phyloP scores from a whole-genome alignment of 306 rosid species.

The Comarum palustre region DNA sequence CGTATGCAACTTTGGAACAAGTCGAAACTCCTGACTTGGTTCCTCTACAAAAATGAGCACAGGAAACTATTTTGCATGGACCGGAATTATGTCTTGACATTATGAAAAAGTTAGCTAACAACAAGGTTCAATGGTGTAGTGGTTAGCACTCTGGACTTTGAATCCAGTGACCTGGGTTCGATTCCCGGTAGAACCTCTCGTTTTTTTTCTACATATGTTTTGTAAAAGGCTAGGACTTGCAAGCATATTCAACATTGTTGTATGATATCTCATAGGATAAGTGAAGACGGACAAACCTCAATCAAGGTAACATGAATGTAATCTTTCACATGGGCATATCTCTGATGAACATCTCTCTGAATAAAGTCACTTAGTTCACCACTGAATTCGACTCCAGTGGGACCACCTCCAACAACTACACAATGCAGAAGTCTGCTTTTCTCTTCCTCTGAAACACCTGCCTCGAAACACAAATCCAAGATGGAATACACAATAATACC shows the following conservation, averaged over 20 bases:
- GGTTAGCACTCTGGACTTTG: conserved; percentile 12
- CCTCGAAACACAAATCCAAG: conserved; percentile 28
- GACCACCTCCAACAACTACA: conserved; percentile 99
- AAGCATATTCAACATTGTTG: conserved; percentile 5
- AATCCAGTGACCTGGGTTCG: conserved; percentile 6
- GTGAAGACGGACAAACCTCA: conserved; percentile 58
- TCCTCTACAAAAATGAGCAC: not conserved
- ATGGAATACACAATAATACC: conserved; percentile 5
- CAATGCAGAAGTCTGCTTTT: conserved; percentile 79
- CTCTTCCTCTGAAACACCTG: conserved; percentile 77
- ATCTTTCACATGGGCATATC: conserved; percentile 88
- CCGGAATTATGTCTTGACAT: not conserved
- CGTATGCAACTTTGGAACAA: not conserved
- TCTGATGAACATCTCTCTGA: conserved; percentile 71
- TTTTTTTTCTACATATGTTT: not conserved
- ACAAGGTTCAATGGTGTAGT: conserved; percentile 10
- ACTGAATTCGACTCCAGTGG: conserved; percentile 97
- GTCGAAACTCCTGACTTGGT: not conserved
- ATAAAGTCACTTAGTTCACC: conserved; percentile 98
- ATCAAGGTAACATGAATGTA: conserved; percentile 82
- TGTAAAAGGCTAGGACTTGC: not conserved
- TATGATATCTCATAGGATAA: not conserved
- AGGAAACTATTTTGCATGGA: not conserved
- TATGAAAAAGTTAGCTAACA: not conserved
- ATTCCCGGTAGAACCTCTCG: not conserved